phyloP scores from a whole-genome alignment of 768 basidiomycete species.

The Russula virescens region DNA sequence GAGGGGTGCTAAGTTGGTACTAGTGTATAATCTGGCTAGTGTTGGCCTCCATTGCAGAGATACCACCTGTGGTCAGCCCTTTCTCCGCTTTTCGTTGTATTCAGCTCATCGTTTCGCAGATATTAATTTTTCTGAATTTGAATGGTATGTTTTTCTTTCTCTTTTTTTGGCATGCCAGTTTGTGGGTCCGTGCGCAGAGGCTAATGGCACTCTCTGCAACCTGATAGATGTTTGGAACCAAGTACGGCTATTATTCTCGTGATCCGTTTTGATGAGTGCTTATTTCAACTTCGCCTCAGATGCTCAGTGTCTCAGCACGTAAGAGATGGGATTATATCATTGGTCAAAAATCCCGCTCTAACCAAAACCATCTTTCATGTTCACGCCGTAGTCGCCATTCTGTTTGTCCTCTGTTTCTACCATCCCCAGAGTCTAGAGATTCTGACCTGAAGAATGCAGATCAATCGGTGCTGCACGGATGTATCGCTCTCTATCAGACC shows the following conservation, averaged over 20 bases:
- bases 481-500: slow-evolving; percentile 6
- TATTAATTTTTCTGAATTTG: slow-evolving; percentile 7
- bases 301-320: neutral
- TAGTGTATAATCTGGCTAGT: slow-evolving; percentile 10
- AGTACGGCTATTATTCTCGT: neutral
- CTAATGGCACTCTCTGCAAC: no score
- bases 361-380: neutral
- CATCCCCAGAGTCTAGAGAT: neutral
- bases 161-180: no score
- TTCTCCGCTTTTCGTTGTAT: neutral
- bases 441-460: neutral
- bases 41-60: neutral
- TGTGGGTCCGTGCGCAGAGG: no score
- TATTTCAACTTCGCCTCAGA: neutral
- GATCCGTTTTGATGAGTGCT: neutral
- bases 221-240: slow-evolving; percentile 9
- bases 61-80: neutral
- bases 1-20: neutral
- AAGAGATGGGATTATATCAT: neutral
- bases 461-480: slow-evolving; percentile 12
- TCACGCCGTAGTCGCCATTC: neutral
- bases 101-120: neutral
- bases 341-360: neutral
- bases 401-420: neutral
- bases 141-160: slow-evolving; percentile 2